Base-by-base conservation (phyloP, 805 yeast species). In the Yarrowia deformans region DNA sequence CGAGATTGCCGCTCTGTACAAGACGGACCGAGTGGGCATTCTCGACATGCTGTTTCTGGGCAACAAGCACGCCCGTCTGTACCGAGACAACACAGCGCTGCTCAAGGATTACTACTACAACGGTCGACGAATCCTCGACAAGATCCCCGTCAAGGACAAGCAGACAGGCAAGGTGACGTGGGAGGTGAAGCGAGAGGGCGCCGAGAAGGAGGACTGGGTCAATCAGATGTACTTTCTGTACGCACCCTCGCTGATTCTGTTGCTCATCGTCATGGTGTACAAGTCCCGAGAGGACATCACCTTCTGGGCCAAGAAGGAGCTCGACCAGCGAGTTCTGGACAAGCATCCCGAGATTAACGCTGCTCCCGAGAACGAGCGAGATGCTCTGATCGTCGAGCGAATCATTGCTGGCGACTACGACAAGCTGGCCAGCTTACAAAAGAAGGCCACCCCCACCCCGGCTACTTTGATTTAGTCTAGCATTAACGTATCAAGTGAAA, bases 201-300 rank as follows among this genome's bases (percentile, higher is more conserved):
- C 88, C 68, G 87, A 85, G 74, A 87, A 87, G 76, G 96, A 91
- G 80, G 96, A 96, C 61, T 91, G 97, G 97, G 97, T 91, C 77
- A 82, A 82, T 72, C 82, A 90, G 69, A 87, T 88, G 74, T 90
- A 88, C 80, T 88, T 84, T 78, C 81, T 88, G 69, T 89, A 89
- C 72, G 84, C 91, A 70, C 97, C 97, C 19, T 81, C 89, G 76
- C 80, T 86, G 61, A 81, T 87, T 72, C 79, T 90, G 56, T 81
- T 87, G 68, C 61, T 66, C 39, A 49, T 63, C 32, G 68, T 48
- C 39, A 49, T 63, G 55, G 56, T 63, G 18, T 48, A 63, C 56
- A 48, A 49, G 48, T 37, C 85, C 72, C 80, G 82, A 66, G 84
- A 83, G 69, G 83, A 82, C 71, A 79, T 86, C 68, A 81, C 84